Evolutionary conservation across 78 protist species (phyloP), one percentile per base, ranked within the genome.

Genomic region (Neovahlkampfia damariscottae): DNA sequence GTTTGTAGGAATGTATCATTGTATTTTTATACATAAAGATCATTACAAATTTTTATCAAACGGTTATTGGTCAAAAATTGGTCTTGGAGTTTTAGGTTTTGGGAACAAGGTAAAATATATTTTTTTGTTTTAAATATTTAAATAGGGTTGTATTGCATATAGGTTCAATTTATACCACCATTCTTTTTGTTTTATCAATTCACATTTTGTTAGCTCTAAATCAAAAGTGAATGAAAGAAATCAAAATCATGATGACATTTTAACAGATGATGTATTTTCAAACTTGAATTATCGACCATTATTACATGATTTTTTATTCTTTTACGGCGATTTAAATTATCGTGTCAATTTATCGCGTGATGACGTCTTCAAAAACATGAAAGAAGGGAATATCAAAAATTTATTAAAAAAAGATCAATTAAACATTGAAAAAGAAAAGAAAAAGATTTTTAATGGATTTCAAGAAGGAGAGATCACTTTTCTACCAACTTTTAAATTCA

Each of bases 401-500:
- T 50, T 50, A 50, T 50, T 50, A 19, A 19, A 19, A n/a, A 19
- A 50, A n/a, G 62, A 50, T 50, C 62, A 50, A 50, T 19, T 69
- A 69, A n/a, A 30, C 19, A 19, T 19, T 19, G 19, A 19, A 19
- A 1, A 69, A 72, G 30, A 5, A 1, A 5, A 69, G n/a, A 30
- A 62, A 67, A 2, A 58, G 27, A 1, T 40, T 38, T 10, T 81
- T 62, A 50, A 38, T 27, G 29, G 89, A 82, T 10, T 82, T 41
- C 36, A 50, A 29, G 34, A 69, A 19, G 72, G 72, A 69, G 19
- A 30, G 28, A 40, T 85, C 19, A 10, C 35, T 6, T 89, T 89
- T 41, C 82, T 83, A 1, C 93, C 93, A 1, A 89, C 89, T 62
- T 89, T 86, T 72, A 85, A 85, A 36, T 89, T 69, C 58, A 88